A percentile compares a stretch with the other conserved stretches of the same genome.
phyloP scores from a whole-genome alignment of 345 rosid species.

The Clarkia xantiana region DNA sequence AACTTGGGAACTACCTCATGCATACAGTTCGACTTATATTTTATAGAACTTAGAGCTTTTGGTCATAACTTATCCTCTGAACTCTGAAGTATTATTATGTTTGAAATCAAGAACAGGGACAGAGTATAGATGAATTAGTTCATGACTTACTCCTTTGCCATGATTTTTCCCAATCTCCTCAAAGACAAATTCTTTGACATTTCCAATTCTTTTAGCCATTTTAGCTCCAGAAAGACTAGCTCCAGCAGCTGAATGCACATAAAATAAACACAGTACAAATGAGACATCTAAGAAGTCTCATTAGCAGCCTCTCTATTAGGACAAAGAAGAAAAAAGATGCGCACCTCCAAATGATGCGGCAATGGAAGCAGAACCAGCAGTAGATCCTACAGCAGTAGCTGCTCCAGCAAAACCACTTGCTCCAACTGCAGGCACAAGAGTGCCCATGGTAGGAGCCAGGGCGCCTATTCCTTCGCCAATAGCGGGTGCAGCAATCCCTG shows the following conservation, averaged over 20 bases:
- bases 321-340: neutral
- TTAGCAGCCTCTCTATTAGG: too few species aligned
- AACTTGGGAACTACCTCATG: too few species aligned
- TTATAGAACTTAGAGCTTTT: too few species aligned
- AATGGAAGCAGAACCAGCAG: conserved; percentile 32
- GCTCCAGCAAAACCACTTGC: conserved; percentile 36
- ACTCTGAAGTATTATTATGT: neutral
- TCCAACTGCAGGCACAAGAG: conserved; percentile 33
- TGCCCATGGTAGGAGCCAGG: conserved; percentile 33
- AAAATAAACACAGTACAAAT: too few species aligned
- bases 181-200: conserved; percentile 39
- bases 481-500: conserved; percentile 55
- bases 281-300: too few species aligned
- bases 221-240: conserved; percentile 39
- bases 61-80: neutral
- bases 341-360: conserved; percentile 62
- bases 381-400: conserved; percentile 36
- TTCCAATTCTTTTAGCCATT: conserved; percentile 37
- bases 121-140: neutral
- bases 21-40: too few species aligned
- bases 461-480: conserved; percentile 38
- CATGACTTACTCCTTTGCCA: conserved; percentile 30
- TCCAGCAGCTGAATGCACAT: conserved; percentile 37
- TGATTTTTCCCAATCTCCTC: conserved; percentile 22
- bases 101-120: neutral